Base-by-base conservation (phyloP, 768 basidiomycete genomes). In the Russula lepida region DNA sequence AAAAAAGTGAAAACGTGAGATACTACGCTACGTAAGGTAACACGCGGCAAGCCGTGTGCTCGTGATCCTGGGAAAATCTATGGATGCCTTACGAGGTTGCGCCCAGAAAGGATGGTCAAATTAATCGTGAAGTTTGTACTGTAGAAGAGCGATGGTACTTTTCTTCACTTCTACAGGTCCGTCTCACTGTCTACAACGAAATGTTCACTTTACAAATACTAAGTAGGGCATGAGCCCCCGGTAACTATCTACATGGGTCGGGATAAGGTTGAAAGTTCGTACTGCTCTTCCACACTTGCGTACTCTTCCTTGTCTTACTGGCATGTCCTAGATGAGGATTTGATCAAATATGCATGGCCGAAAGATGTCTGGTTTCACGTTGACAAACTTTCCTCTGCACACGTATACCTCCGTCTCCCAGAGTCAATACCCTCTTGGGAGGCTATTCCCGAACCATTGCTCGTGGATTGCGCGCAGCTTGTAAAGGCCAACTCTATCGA, bases 401-500 rank as follows among this genome's bases (percentile, higher is more conserved):
- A 98, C 72, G 95, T 98, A 43, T 98, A 98, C 71, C 77, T 98
- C n/a, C 87, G 95, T 35, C 84, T 98, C 78, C 81, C 89, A 0
- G 81, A 83, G 3, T 77, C 75, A n/a, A 88, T 95, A 79, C 72
- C 77, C 32, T 63, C 65, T n/a, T 98, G 94, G 92, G 94, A 98
- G 6, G 73, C 76, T n/a, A 88, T 98, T 39, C 94, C 97, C 0
- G 79, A 86, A 57, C 75, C 81, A 1, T 74, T 98, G 6, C 75
- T 98, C 21, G 77, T 76, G 13, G 95, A 98, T 72, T 91, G 91
- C 64, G 92, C 92, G 1, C 97, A 98, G 71, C 79, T 99, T 2
- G 95, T 98, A 33, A 99, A 99, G 73, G 95, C 95, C 1, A 98
- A 98, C 69, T 95, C 92, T 12, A 98, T 98, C 58, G 92, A 97